Evolutionary conservation across 441 rosid species (phyloP).

Genomic region (Aquilaria agallochum): DNA sequence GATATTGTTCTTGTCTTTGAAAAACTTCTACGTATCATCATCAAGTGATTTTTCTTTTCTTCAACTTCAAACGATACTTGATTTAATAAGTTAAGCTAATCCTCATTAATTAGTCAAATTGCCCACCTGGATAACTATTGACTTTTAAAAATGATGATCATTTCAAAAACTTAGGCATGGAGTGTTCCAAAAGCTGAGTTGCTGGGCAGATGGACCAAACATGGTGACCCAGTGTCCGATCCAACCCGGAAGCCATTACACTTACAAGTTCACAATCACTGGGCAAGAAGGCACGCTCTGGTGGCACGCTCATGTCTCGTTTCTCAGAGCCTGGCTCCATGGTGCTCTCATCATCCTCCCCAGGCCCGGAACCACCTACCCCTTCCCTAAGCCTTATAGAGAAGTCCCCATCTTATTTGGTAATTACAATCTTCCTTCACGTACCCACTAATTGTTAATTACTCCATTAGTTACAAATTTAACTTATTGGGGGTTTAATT

Average conservation of each 20-base stretch:
- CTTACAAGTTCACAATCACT: constrained; percentile 48
- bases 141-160: too few species aligned
- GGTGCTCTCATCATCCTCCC: constrained; percentile 75
- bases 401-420: constrained; percentile 72
- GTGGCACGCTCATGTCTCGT: constrained; percentile 85
- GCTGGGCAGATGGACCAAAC: constrained; percentile 84
- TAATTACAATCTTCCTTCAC: constrained; percentile 12
- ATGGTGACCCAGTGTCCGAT: constrained; percentile 85
- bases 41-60: too few species aligned
- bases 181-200: constrained; percentile 50
- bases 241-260: constrained; percentile 45
- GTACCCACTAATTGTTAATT: too few species aligned
- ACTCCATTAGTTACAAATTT: too few species aligned
- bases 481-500: too few species aligned
- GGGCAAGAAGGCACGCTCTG: constrained; percentile 87
- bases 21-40: too few species aligned
- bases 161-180: constrained; percentile 55
- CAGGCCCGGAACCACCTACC: constrained; percentile 45
- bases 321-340: constrained; percentile 65
- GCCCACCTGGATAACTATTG: too few species aligned
- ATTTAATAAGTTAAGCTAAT: too few species aligned
- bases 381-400: constrained; percentile 60
- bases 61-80: too few species aligned
- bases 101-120: too few species aligned
- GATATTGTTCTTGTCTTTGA: too few species aligned